Base-by-base conservation (phyloP, 257 asterid genomes). In the Coffea eugenioides region DNA sequence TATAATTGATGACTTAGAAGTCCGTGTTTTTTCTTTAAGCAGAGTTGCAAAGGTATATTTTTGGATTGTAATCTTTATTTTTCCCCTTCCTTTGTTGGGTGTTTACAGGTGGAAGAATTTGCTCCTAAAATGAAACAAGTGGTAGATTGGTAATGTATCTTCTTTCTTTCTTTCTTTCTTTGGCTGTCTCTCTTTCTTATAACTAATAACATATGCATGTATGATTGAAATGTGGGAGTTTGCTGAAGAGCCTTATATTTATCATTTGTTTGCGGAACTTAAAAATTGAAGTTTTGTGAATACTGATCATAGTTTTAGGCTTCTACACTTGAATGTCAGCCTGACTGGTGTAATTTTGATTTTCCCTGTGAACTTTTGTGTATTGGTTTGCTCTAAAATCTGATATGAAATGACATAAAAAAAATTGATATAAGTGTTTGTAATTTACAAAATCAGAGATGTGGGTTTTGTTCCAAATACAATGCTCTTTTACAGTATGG, bases 91-190 rank as follows among this genome's bases (percentile, higher is more conserved):
- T 43, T 68, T 79, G 41, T 73, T 52, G 73, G 25, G 25, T 79
- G 10, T 74, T 64, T 83, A 69, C 74, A 91, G 97, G 89, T 92
- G 56, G 90, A 91, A 84, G 95, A 90, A 80, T 94, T 92, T 66
- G 92, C 82, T 71, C 97, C 97, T 5, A 92, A 92, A 85, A 89
- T 92, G 67, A 87, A 67, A 41, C 90, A 92, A 89, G 95, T 94
- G 61, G 86, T 92, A 54, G 92, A 90, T 77, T 85, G 88, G 88
- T 90, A 75, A 5, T 1, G 5, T 3, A 6, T 18, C 21, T 11
- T 21, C 46, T 69, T 52, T 46, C 57, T 70, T 11, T 46, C 57
- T 70, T 11, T 16, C 61, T 54, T 15, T 54, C 31, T n/a, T 8
- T 62, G 16, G n/a, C 14, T 43, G 15, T 71, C 11, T 77, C 72